Evolutionary conservation across 768 basidiomycete species (phyloP).

Genomic region (Leccinellum rugosiceps): DNA sequence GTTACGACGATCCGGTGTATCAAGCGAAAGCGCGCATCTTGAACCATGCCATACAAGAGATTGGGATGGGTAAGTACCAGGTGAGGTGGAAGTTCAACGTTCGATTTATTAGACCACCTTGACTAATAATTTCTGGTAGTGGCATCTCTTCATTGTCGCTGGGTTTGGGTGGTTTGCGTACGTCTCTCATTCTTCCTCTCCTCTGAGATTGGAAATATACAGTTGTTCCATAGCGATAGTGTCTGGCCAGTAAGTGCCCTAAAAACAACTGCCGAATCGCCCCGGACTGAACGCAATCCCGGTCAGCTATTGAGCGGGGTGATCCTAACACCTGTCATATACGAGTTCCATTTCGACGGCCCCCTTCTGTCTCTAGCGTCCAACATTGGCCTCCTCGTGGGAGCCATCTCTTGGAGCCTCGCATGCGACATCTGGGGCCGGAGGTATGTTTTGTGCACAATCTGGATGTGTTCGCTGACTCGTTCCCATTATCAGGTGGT

Average conservation of each 20-base stretch:
- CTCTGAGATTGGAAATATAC: too few relatives aligned
- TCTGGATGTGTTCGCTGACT: neutral
- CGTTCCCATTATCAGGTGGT: conserved; percentile 32
- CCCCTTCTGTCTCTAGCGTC: conserved; percentile 50
- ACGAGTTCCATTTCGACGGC: conserved; percentile 46
- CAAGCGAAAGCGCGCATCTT: conserved; percentile 47
- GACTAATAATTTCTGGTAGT: conserved; percentile 21
- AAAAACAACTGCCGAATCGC: neutral
- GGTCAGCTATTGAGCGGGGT: conserved; percentile 40
- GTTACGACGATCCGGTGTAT: conserved; percentile 44
- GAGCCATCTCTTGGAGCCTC: conserved; percentile 47
- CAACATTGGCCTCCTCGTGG: conserved; percentile 52
- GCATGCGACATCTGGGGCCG: conserved; percentile 53
- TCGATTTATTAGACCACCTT: neutral
- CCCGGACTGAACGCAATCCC: neutral
- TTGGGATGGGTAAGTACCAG: conserved; percentile 59
- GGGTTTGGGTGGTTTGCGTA: conserved; percentile 44
- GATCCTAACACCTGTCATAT: conserved; percentile 44
- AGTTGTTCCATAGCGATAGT: conserved; percentile 27
- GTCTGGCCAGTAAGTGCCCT: conserved; percentile 36
- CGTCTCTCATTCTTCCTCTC: conserved; percentile 7
- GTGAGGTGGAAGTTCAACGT: conserved; percentile 15
- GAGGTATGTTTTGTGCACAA: conserved; percentile 26
- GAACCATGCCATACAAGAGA: conserved; percentile 47
- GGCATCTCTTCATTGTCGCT: conserved; percentile 37